phyloP scores from a whole-genome alignment of 345 rosid genomes.

The Microthlaspi erraticum region DNA sequence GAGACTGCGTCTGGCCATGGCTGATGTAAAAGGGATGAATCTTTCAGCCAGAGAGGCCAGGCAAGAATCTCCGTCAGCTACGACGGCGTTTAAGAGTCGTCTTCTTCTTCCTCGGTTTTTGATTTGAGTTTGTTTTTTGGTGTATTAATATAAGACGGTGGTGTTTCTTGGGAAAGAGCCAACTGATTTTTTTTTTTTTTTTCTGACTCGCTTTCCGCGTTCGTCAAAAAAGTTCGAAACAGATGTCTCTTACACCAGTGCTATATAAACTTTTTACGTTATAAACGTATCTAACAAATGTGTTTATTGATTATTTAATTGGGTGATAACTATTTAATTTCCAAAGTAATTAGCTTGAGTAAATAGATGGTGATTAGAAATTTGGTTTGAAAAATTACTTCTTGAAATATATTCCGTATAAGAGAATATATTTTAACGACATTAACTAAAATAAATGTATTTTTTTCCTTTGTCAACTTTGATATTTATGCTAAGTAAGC shows the following conservation, averaged over 20 bases:
- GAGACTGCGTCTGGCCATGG: slow-evolving; percentile 39
- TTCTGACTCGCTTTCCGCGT: slow-evolving; percentile 36
- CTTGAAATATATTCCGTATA: no score
- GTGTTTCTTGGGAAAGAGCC: slow-evolving; percentile 8
- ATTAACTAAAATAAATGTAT: no score
- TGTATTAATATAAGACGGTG: slow-evolving; percentile 22
- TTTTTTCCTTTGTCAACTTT: not conserved
- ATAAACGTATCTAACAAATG: no score
- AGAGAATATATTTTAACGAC: no score
- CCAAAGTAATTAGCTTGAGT: no score
- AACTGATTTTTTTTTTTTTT: not conserved
- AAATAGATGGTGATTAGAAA: no score
- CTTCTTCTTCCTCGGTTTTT: not conserved
- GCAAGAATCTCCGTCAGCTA: slow-evolving; percentile 28
- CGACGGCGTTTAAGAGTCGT: slow-evolving; percentile 35
- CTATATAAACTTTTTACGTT: no score
- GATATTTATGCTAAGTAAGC: not conserved
- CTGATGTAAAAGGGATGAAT: slow-evolving; percentile 14
- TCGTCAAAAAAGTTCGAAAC: slow-evolving; percentile 3
- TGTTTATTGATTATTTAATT: no score
- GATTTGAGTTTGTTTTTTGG: not conserved
- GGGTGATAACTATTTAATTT: no score
- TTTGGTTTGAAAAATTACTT: no score
- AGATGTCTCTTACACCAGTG: slow-evolving; percentile 20
- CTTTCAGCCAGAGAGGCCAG: not conserved